Evolutionary conservation across 2,329 filamentous ascomycete species (phyloP), one percentile per base, ranked within the genome.

Genomic region (Phaeosphaeria sp.): DNA sequence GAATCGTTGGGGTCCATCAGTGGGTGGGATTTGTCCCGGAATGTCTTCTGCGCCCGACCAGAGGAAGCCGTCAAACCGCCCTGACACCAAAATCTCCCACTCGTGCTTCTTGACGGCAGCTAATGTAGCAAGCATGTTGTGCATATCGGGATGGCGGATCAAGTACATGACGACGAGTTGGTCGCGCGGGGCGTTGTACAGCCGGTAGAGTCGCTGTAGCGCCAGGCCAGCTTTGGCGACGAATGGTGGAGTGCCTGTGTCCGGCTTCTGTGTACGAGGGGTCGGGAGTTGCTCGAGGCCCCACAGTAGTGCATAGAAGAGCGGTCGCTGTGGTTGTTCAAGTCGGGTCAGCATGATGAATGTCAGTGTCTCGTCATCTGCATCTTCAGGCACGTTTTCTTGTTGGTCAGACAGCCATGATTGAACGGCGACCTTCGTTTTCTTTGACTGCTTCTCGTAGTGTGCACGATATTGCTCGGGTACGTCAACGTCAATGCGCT

Each of bases 291-390:
- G 78, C 30, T 82, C 80, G 23, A 83, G 78, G 18, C 87, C 85
- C 47, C 85, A 87, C 44, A 97, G 82, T 15, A 98, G 81, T 10
- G 92, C 89, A 67, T 92, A 93, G 79, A 96, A 97, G 50, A 90
- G 86, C 0, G 90, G 90, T 20, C 92, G 86, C 65, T 96, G 88
- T 43, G 90, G 85, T 2, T 87, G 81, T 51, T 90, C 87, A 13
- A 98, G 84, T 71, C 92, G 93, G 10, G 94, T 98, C 58, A 97
- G 82, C 76, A 98, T 96, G 53, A 94, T 93, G 78, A 98, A 97
- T 2, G 90, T 90, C 36, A 98, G 81, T 0, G 94, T 98, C 78
- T 97, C 94, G 61, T 97, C 93, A 69, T 97, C 94, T 6, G 97
- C 90, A 57, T 97, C 94, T 60, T 93, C 89, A 0, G 93, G 93